These are phyloP conservation scores for Neurospora pannonica DNA, from an alignment of 495 filamentous ascomycete species.

Conservation along the genomic window DNA sequence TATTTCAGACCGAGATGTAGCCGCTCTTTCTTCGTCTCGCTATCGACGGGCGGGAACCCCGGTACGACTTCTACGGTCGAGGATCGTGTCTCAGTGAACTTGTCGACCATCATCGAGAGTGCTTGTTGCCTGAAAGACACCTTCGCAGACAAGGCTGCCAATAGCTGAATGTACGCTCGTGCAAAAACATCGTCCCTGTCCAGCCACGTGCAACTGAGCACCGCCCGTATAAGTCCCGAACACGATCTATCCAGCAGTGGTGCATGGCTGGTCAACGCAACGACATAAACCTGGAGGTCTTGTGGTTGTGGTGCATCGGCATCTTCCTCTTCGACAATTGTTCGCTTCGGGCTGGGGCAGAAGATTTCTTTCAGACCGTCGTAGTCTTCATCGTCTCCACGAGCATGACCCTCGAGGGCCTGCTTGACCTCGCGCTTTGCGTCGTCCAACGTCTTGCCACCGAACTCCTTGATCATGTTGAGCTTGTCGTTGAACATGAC, in stretches of 20 bases:
- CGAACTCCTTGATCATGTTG: conserved; percentile 50
- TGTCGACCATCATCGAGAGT: conserved; percentile 68
- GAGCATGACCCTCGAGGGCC: conserved; percentile 58
- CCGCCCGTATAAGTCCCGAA: conserved; percentile 59
- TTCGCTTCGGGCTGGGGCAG: conserved; percentile 31
- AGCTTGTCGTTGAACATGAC: conserved; percentile 72
- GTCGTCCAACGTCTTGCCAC: conserved; percentile 35
- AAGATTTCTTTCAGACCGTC: conserved; percentile 65
- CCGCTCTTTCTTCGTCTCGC: conserved; percentile 53
- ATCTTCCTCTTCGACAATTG: conserved; percentile 12
- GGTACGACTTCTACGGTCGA: conserved; percentile 42
- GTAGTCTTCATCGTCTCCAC: conserved; percentile 62
- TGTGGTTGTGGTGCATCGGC: conserved; percentile 20
- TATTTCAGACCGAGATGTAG: conserved; percentile 68
- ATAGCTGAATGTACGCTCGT: conserved; percentile 65
- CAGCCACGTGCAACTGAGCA: conserved; percentile 74
- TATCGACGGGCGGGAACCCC: conserved; percentile 48
- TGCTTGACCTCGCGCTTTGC: conserved; percentile 66
- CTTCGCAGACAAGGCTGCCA: conserved; percentile 71
- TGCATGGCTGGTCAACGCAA: conserved; percentile 66
- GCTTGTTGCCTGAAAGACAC: conserved; percentile 50
- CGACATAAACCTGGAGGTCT: conserved; percentile 61
- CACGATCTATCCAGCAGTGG: conserved; percentile 62
- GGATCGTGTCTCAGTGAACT: conserved; percentile 50
- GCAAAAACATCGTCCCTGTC: conserved; percentile 74